Percentiles rank a stretch among this genome's conserved stretches.
These are phyloP conservation scores for Ilyonectria destructans DNA, from an alignment of 2,329 filamentous ascomycete species.

Conservation along the genomic window DNA sequence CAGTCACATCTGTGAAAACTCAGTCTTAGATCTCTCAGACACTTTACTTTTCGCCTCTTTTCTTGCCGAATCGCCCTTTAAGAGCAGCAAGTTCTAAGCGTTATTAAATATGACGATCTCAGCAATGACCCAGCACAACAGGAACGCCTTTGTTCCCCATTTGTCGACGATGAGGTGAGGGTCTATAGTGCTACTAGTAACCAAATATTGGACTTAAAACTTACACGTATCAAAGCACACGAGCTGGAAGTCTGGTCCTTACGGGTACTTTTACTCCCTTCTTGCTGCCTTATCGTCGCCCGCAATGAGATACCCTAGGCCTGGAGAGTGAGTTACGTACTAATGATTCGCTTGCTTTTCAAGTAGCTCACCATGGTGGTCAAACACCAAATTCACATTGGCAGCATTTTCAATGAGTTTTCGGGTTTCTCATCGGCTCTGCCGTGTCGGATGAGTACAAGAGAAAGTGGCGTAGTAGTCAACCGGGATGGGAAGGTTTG, in stretches of 20 bases:
- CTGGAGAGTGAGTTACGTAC: constrained; percentile 6
- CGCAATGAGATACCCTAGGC: constrained; percentile 3
- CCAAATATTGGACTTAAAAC: neutral
- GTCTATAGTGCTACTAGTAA: neutral
- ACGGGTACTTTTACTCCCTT: constrained; percentile 9
- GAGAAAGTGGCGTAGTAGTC: constrained; percentile 65
- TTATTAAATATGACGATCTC: constrained; percentile 5
- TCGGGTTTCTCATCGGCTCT: constrained; percentile 14
- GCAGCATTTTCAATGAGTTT: constrained; percentile 6
- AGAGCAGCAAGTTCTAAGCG: constrained; percentile 16
- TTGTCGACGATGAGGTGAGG: constrained; percentile 10
- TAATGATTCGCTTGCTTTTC: constrained; percentile 14
- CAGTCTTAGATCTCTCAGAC: too few relatives aligned
- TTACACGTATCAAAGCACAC: neutral
- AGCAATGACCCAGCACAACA: neutral
- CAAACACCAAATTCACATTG: constrained; percentile 16
- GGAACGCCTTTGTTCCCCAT: neutral
- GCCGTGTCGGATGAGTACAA: constrained; percentile 74
- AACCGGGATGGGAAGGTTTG: constrained; percentile 70
- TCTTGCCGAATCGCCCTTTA: neutral
- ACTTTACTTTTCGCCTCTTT: too few relatives aligned
- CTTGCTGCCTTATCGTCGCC: neutral
- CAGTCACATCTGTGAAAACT: neutral
- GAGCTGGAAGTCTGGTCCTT: constrained; percentile 1
- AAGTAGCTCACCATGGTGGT: constrained; percentile 10